Evolutionary conservation across 495 filamentous ascomycete species (phyloP), one percentile per base, ranked within the genome.

Genomic region (Hypomontagnella submonticulosa): DNA sequence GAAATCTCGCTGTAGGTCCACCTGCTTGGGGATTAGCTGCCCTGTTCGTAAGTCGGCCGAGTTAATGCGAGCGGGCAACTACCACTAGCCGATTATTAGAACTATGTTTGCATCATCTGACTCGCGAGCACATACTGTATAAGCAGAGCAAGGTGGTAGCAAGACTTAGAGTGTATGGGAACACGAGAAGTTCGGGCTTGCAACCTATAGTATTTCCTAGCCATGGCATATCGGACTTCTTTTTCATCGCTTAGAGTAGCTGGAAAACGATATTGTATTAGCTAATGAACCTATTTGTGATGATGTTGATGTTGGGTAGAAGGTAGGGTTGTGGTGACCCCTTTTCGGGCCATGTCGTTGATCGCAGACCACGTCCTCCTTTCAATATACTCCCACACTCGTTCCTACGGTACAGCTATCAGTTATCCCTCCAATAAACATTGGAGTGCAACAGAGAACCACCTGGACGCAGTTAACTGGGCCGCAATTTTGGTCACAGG

Each of bases 281-380:
- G 52, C 34, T 62, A 57, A 67, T 57, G 27, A 15, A 19, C 16
- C 47, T 40, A 12, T 41, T 38, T 37, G 38, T 52, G 32, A 27
- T 33, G 42, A 27, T 43, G 47, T 19, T 57, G 23, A 40, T 16
- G 43, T 59, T 59, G 49, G 59, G 49, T 49, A n/a, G 55, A 46
- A 40, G 42, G 19, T 23, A 52, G 27, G 11, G 51, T 57, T 19
- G 57, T 52, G 57, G 57, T 49, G 57, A 37, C 58, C 65, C 58
- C 65, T 48, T 68, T 63, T 63, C 53, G 36, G 53, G 59, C 48
- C 59, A 12, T 41, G 42, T 23, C 30, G 59, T 42, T 44, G 65
- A 63, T 68, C 65, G 54, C 65, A 53, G 65, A 59, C 46, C 63
- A 59, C 59, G 65, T 68, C 64, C 49, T 58, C 52, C 38, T n/a